Evolutionary conservation across 495 filamentous ascomycete species (phyloP).

Genomic region (Gamarada debralockiae): DNA sequence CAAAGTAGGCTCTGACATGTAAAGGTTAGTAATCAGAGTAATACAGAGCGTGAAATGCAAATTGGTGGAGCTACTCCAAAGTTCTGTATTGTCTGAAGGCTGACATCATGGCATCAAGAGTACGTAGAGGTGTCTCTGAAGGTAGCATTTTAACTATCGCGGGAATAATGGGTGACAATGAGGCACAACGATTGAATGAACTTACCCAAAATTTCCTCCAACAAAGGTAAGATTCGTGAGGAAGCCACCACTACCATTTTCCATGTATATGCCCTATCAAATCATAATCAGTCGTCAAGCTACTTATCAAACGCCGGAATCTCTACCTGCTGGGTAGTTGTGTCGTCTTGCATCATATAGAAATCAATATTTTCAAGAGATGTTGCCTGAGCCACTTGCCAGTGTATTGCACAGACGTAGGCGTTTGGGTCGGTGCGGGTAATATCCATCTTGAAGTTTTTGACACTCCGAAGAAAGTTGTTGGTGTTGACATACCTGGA

Average conservation of each 20-base stretch:
- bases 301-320: constrained; percentile 38
- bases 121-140: too few relatives aligned
- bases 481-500: constrained; percentile 63
- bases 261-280: neutral
- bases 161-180: too few relatives aligned
- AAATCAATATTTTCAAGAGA: constrained; percentile 75
- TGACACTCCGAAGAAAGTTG: constrained; percentile 89
- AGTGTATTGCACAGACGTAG: constrained; percentile 56
- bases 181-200: too few relatives aligned
- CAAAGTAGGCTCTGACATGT: too few relatives aligned
- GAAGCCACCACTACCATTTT: constrained; percentile 62
- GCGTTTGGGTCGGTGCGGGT: constrained; percentile 51
- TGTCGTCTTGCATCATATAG: constrained; percentile 56
- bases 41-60: too few relatives aligned
- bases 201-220: constrained; percentile 66
- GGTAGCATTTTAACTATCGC: too few relatives aligned
- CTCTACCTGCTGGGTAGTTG: constrained; percentile 71
- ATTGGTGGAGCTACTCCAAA: too few relatives aligned
- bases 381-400: constrained; percentile 72
- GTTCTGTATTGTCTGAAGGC: too few relatives aligned
- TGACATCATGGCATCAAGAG: too few relatives aligned
- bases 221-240: constrained; percentile 61
- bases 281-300: constrained; percentile 33
- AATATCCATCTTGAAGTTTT: constrained; percentile 90
- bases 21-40: too few relatives aligned